These are phyloP conservation scores for Apiospora saccharicola DNA, from an alignment of 2,329 filamentous ascomycete genomes.

Conservation along the genomic window DNA sequence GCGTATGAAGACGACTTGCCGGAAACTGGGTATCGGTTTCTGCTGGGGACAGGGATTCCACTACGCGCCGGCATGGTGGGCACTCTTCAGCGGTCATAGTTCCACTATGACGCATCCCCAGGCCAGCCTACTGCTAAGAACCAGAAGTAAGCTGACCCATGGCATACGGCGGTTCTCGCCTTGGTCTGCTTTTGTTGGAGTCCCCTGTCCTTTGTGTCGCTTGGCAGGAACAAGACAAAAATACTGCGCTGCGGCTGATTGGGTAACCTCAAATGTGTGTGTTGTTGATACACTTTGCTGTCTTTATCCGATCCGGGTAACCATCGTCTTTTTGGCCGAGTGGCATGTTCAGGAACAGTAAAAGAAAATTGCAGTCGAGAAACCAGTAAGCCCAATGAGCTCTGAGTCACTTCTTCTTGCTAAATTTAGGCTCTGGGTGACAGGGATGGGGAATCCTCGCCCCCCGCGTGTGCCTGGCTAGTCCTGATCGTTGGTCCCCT, in stretches of 20 bases:
- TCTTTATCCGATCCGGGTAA: neutral
- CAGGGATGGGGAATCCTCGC: neutral
- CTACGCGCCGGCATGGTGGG: neutral
- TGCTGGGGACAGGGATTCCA: neutral
- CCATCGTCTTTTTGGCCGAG: neutral
- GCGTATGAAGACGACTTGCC: neutral
- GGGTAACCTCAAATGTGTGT: neutral
- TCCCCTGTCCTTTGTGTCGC: neutral
- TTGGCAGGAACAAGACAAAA: neutral
- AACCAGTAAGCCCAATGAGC: neutral
- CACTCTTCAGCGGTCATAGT: neutral
- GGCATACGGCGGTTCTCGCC: too few relatives aligned
- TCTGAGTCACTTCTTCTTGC: neutral
- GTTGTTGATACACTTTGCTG: neutral
- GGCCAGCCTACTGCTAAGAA: too few relatives aligned
- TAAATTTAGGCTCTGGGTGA: neutral
- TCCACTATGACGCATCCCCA: too few relatives aligned
- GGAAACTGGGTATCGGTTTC: too few relatives aligned
- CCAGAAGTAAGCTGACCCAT: too few relatives aligned
- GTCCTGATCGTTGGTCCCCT: too few relatives aligned
- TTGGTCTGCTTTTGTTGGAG: too few relatives aligned
- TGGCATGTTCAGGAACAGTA: neutral
- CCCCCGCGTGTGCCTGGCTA: neutral
- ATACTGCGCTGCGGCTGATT: neutral
- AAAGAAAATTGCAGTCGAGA: neutral